Percentiles rank a stretch among this genome's conserved stretches.
Evolutionary conservation across 1,139 yeast genomes (phyloP).

Genomic region (Pneumocystis oryctolagi): DNA sequence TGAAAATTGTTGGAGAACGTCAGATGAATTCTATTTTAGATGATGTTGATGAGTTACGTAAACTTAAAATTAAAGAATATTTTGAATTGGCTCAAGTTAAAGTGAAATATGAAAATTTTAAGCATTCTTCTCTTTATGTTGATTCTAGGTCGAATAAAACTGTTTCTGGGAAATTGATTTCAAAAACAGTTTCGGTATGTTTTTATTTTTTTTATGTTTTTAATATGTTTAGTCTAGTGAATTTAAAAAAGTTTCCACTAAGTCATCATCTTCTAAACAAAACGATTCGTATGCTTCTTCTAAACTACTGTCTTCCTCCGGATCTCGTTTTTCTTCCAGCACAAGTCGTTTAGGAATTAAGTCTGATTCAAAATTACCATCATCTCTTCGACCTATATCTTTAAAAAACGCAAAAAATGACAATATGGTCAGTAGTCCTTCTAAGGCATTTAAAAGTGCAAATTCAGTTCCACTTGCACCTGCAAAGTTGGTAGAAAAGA

Average conservation of each 20-base stretch:
- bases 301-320: not conserved
- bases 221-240: not conserved
- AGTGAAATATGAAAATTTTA: slow-evolving; percentile 23
- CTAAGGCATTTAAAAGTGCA: not conserved
- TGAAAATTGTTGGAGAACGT: slow-evolving; percentile 68
- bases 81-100: slow-evolving; percentile 44
- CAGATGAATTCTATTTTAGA: slow-evolving; percentile 47
- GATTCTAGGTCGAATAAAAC: not conserved
- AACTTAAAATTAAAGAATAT: slow-evolving; percentile 48
- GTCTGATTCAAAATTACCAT: not conserved
- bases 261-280: not conserved
- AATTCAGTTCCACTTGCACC: slow-evolving; percentile 13
- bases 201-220: not conserved
- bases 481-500: slow-evolving; percentile 15
- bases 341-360: not conserved
- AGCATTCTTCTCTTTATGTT: slow-evolving; percentile 14
- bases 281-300: not conserved
- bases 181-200: slow-evolving; percentile 6
- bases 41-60: slow-evolving; percentile 54
- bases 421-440: not conserved
- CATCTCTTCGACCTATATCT: not conserved
- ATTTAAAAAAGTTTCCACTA: not conserved
- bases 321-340: not conserved
- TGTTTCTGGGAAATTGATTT: slow-evolving; percentile 15
- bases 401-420: not conserved